Percentiles rank a stretch among this genome's conserved stretches.
These are phyloP conservation scores for Saprolegnia parasitica DNA, from an alignment of 352 stramenopile genomes.

Conservation along the genomic window DNA sequence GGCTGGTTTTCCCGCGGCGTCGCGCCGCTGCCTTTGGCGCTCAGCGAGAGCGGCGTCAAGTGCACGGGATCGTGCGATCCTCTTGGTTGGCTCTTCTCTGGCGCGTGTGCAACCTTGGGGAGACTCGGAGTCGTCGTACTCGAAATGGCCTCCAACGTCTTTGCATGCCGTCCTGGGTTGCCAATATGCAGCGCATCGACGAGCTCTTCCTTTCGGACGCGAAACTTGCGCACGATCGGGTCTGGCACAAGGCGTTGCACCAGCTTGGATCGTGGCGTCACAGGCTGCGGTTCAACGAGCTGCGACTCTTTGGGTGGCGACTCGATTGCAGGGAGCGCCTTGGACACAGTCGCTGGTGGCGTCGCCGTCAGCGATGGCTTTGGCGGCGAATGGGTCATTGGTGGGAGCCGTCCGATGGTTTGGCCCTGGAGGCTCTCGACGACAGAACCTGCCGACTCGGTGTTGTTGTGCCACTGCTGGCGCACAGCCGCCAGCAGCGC, in stretches of 20 bases:
- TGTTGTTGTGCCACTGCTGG: not conserved
- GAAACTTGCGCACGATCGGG: not conserved
- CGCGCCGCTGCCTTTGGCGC: not conserved
- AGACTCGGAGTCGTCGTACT: too few relatives aligned
- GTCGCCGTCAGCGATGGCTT: not conserved
- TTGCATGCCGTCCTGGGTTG: too few relatives aligned
- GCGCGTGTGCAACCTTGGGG: too few relatives aligned
- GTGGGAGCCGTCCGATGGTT: not conserved
- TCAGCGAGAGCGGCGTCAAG: not conserved
- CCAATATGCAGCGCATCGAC: too few relatives aligned
- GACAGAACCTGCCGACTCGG: not conserved
- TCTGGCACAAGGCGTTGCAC: not conserved
- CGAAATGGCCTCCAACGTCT: too few relatives aligned
- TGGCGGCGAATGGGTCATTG: not conserved
- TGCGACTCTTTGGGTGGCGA: not conserved
- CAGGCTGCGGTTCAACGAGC: not conserved
- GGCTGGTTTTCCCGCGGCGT: not conserved
- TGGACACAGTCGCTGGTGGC: not conserved
- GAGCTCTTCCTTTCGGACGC: not conserved
- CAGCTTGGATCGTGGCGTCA: not conserved
- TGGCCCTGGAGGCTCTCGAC: not conserved
- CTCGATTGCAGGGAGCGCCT: slow-evolving; percentile 1
- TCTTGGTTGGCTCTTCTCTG: not conserved
- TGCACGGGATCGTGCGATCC: not conserved
- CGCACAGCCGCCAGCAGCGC: not conserved